These are phyloP conservation scores for Schizothecium vesticola DNA, from an alignment of 495 filamentous ascomycete genomes.

Conservation along the genomic window DNA sequence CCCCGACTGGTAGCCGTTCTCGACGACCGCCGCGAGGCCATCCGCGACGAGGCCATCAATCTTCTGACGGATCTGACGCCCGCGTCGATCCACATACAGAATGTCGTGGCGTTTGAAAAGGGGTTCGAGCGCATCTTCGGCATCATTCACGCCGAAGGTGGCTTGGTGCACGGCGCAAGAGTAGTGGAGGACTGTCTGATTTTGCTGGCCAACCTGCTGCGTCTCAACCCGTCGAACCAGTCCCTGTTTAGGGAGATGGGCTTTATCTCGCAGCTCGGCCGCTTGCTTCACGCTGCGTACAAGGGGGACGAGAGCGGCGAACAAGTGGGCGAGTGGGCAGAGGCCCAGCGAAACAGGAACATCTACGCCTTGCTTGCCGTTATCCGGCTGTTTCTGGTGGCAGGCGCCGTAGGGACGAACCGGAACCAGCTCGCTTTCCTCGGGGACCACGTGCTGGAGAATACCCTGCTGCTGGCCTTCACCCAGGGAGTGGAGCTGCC, in stretches of 20 bases:
- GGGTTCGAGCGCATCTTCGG: constrained; percentile 81
- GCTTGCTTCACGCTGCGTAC: constrained; percentile 61
- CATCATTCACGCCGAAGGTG: constrained; percentile 77
- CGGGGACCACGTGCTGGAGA: constrained; percentile 73
- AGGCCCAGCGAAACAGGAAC: constrained; percentile 79
- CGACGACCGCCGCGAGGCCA: constrained; percentile 79
- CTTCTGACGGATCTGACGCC: constrained; percentile 50
- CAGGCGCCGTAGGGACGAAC: constrained; percentile 70
- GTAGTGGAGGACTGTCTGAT: constrained; percentile 93
- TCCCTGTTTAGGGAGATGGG: constrained; percentile 90
- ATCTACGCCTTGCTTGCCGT: constrained; percentile 85
- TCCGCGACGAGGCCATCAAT: constrained; percentile 66
- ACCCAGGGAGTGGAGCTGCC: constrained; percentile 64
- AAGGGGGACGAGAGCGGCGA: constrained; percentile 51
- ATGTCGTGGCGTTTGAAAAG: constrained; percentile 91
- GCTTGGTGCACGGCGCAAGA: constrained; percentile 77
- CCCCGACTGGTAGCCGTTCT: constrained; percentile 77
- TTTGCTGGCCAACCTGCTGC: constrained; percentile 83
- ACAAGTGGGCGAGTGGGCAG: constrained; percentile 64
- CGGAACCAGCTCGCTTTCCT: constrained; percentile 84
- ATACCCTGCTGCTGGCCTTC: constrained; percentile 79
- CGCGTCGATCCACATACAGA: constrained; percentile 65
- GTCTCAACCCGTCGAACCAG: constrained; percentile 86
- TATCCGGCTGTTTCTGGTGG: constrained; percentile 75
- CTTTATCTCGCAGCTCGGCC: constrained; percentile 67